phyloP scores from a whole-genome alignment of 2,329 filamentous ascomycete genomes.

The Diaporthe eres region DNA sequence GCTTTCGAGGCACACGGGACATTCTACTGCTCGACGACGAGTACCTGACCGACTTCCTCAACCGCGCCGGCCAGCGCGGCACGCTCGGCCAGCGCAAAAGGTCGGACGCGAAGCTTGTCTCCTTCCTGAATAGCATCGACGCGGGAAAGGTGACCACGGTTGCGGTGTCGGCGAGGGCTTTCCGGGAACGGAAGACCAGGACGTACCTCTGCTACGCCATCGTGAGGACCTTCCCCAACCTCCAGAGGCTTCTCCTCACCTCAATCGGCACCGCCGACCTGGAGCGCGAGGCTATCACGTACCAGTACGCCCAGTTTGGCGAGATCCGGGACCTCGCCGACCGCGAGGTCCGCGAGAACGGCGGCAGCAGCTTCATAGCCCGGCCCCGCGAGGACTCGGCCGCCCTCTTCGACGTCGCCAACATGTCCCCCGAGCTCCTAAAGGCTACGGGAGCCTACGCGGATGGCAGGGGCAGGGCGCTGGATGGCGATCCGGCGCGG shows the following conservation, averaged over 20 bases:
- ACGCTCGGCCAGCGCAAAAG: neutral
- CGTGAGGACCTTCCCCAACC: slow-evolving; percentile 10
- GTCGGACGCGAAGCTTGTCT: slow-evolving; percentile 5
- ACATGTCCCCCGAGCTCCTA: neutral
- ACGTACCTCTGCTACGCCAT: slow-evolving; percentile 13
- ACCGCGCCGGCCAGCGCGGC: neutral
- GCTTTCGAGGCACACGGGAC: slow-evolving; percentile 15
- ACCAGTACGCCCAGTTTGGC: neutral
- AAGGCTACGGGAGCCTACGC: neutral
- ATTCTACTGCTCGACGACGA: slow-evolving; percentile 23
- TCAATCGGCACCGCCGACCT: neutral
- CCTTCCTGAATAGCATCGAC: slow-evolving; percentile 8
- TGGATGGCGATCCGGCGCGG: neutral
- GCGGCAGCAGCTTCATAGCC: neutral
- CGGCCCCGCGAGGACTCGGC: neutral
- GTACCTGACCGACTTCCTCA: slow-evolving; percentile 11
- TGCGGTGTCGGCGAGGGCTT: neutral
- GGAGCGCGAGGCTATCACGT: neutral
- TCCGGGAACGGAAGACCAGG: neutral
- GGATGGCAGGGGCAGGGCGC: neutral
- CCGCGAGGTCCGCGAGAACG: neutral
- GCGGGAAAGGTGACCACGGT: slow-evolving; percentile 6
- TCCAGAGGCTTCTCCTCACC: neutral
- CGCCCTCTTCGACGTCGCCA: neutral
- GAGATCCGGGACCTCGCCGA: neutral